A percentile compares a stretch with the other conserved stretches of the same genome.
Conservation (phyloP, 2,329 filamentous ascomycete species). For the Hirsutella minnesotensis region DNA sequence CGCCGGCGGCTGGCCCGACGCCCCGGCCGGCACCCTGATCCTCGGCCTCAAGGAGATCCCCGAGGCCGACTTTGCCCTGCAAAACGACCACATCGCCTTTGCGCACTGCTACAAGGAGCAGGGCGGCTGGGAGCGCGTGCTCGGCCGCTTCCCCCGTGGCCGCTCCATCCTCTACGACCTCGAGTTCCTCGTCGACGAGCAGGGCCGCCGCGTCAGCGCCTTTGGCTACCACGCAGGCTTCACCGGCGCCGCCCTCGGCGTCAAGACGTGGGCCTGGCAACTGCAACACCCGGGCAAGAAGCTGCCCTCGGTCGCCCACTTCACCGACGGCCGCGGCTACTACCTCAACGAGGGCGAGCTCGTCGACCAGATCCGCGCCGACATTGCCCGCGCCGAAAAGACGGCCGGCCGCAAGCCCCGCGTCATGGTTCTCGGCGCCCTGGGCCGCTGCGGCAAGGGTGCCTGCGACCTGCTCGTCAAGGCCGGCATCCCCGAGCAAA, state of each 20-base stretch:
- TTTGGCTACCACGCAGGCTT: slow-evolving; percentile 71
- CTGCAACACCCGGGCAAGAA: slow-evolving; percentile 56
- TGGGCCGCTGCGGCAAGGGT: slow-evolving; percentile 75
- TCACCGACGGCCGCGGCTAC: slow-evolving; percentile 37
- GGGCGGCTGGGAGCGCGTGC: slow-evolving; percentile 64
- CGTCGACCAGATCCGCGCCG: slow-evolving; percentile 19
- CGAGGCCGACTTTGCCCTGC: slow-evolving; percentile 48
- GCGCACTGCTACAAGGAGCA: slow-evolving; percentile 69
- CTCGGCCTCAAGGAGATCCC: slow-evolving; percentile 71
- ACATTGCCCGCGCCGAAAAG: slow-evolving; percentile 57
- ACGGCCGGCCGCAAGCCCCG: slow-evolving; percentile 57
- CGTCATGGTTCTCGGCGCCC: slow-evolving; percentile 73
- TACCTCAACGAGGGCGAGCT: slow-evolving; percentile 61
- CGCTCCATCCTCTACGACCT: slow-evolving; percentile 56
- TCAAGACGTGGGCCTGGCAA: slow-evolving; percentile 79
- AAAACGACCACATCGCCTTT: slow-evolving; percentile 44
- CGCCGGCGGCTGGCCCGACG: slow-evolving; percentile 55
- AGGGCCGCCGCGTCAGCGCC: slow-evolving; percentile 57
- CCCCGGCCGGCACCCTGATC: slow-evolving; percentile 56
- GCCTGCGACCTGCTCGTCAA: slow-evolving; percentile 70
- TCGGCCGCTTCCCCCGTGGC: slow-evolving; percentile 68
- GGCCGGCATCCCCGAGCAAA: slow-evolving; percentile 40
- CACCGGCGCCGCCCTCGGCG: slow-evolving; percentile 58
- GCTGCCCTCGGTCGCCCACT: slow-evolving; percentile 37
- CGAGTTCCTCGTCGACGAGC: slow-evolving; percentile 70